A percentile compares a stretch with the other conserved stretches of the same genome.
Evolutionary conservation across 345 rosid species (phyloP).

Genomic region (Citrus reticulata): DNA sequence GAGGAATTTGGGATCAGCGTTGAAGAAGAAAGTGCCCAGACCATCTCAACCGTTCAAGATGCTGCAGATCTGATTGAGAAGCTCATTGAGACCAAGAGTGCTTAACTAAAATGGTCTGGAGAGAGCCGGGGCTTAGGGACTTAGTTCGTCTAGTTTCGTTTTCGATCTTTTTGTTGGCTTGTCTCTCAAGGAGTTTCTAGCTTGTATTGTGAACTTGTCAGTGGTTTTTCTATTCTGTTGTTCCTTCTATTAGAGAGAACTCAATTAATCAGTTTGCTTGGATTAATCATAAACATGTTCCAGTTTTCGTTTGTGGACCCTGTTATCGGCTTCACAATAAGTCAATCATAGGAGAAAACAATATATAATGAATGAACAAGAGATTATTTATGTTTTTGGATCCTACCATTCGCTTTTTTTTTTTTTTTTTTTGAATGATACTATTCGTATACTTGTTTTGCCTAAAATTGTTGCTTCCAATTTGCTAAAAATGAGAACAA

Average conservation of each 20-base stretch:
- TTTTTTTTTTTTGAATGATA: too few relatives aligned
- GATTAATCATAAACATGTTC: not conserved
- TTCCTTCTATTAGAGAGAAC: not conserved
- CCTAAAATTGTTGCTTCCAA: too few relatives aligned
- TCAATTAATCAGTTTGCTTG: not conserved
- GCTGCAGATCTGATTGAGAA: constrained; percentile 75
- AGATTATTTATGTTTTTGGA: not conserved
- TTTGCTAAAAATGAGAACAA: too few relatives aligned
- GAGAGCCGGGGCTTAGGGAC: not conserved
- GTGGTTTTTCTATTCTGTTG: not conserved
- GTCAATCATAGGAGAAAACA: not conserved
- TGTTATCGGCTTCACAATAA: not conserved
- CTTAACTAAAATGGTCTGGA: constrained; percentile 11
- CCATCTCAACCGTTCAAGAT: constrained; percentile 52
- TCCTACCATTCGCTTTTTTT: not conserved
- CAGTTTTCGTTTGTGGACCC: not conserved
- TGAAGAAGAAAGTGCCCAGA: constrained; percentile 71
- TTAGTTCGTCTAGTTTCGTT: not conserved
- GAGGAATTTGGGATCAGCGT: constrained; percentile 69
- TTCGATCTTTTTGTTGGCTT: not conserved
- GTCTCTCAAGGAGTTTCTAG: not conserved
- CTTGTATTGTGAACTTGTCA: not conserved
- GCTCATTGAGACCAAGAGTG: constrained; percentile 32
- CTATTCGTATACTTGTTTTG: too few relatives aligned
- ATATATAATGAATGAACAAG: not conserved